A percentile compares a stretch with the other conserved stretches of the same genome.
These are phyloP conservation scores for Simmondsia chinensis DNA, from an alignment of 148 eudicot species.

Conservation along the genomic window DNA sequence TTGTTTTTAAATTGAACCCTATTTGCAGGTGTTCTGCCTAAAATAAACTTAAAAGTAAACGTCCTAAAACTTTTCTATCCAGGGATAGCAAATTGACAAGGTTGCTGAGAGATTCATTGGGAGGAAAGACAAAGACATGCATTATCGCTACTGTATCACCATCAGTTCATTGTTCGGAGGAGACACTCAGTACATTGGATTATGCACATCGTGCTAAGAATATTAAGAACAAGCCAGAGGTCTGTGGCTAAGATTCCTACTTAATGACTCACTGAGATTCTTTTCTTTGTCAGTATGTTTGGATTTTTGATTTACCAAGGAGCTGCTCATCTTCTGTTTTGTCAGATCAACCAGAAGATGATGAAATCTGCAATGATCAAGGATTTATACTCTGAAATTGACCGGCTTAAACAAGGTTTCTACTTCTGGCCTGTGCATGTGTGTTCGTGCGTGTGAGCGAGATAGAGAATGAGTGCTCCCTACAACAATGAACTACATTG, in stretches of 20 bases:
- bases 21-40: no score
- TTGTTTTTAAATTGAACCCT: conserved; percentile 4
- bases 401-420: conserved; percentile 89
- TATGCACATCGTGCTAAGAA: conserved; percentile 99
- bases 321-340: conserved; percentile 1
- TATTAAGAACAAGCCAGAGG: conserved; percentile 99
- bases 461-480: no score
- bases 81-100: conserved; percentile 98
- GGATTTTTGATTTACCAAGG: background rate
- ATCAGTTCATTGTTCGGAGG: conserved; percentile 83
- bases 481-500: no score
- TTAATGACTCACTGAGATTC: background rate
- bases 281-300: background rate
- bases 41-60: no score
- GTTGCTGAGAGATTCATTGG: conserved; percentile 90
- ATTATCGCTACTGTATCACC: conserved; percentile 95
- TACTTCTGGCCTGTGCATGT: no score
- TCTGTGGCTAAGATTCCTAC: conserved; percentile 16
- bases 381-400: conserved; percentile 88
- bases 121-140: conserved; percentile 98
- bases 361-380: conserved; percentile 96
- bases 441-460: no score
- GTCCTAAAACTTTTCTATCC: no score
- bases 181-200: conserved; percentile 93
- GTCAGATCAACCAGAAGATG: conserved; percentile 92